Evolutionary conservation across 2,329 filamentous ascomycete species (phyloP), one percentile per base, ranked within the genome.

Genomic region (Colletotrichum sansevieriae): DNA sequence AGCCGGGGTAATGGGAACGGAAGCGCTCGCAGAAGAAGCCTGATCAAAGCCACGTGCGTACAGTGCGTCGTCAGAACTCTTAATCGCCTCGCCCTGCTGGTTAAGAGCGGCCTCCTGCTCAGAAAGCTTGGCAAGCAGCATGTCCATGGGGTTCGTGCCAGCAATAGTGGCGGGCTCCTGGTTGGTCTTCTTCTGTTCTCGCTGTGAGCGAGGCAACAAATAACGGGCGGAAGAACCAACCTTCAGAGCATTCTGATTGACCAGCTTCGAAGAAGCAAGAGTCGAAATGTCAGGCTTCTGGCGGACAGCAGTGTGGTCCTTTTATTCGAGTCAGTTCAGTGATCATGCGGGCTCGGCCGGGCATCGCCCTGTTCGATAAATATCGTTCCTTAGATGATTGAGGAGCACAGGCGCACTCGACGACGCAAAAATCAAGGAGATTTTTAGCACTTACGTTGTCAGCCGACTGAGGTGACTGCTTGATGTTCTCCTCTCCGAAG

Each of bases 111-210:
- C 82, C 74, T 91, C 88, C 74, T 94, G 91, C 77, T 94, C 90
- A n/a, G 88, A 88, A 55, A 95, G 84, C 76, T 90, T 92, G 64
- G 91, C 88, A 71, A 94, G 82, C 59, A 94, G 87, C 68, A 90
- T 90, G 74, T 96, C 92, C 84, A 95, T 89, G 9, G 85, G 83
- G 63, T 84, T 86, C 35, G 79, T 71, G 46, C 85, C 84, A 54
- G 75, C 71, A 11, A 77, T 70, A 6, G 74, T 75, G 10, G 77
- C 73, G 3, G 74, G 51, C 39, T 86, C 83, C 72, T 85, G 83
- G 70, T 75, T 83, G 58, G 81, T 77, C 81, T 87, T 83, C 73
- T 82, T 79, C 79, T 83, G 84, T 81, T 83, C 76, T 75, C 74
- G 76, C 72, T 41, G 73, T 80, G 74, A 70, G 69, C 60, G 69